phyloP scores from a whole-genome alignment of 1,284 basidiomycete species.

The Apiotrichum mycotoxinovorans region DNA sequence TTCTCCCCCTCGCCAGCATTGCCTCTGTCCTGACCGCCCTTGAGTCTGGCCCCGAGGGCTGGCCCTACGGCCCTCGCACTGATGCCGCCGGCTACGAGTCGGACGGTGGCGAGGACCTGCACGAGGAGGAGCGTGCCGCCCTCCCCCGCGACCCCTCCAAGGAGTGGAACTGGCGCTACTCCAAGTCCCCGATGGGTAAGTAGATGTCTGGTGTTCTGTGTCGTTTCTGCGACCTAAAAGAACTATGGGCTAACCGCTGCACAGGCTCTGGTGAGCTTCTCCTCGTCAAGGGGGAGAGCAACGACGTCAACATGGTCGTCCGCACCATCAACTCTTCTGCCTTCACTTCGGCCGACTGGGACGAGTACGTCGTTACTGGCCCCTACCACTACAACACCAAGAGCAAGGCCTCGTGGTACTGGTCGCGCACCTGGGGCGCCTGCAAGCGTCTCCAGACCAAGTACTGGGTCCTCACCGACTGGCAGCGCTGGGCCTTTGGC shows the following conservation, averaged over 20 bases:
- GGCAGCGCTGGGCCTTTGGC: conserved; percentile 51
- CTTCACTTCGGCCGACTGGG: conserved; percentile 48
- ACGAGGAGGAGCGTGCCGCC: conserved; percentile 17
- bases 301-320: conserved; percentile 46
- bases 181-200: conserved; percentile 51
- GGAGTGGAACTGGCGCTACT: conserved; percentile 46
- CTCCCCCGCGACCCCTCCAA: conserved; percentile 32
- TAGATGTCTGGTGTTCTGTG: not conserved
- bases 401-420: conserved; percentile 52
- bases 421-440: conserved; percentile 47
- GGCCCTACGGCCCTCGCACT: conserved; percentile 22
- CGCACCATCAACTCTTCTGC: conserved; percentile 50
- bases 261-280: conserved; percentile 50
- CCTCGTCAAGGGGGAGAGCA: conserved; percentile 37
- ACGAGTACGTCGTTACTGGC: conserved; percentile 48
- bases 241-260: not conserved
- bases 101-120: conserved; percentile 43
- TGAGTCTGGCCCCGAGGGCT: conserved; percentile 32
- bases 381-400: conserved; percentile 49
- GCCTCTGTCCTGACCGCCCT: conserved; percentile 46
- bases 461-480: conserved; percentile 50
- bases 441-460: conserved; percentile 44
- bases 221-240: too few species aligned
- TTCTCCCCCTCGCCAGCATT: conserved; percentile 41
- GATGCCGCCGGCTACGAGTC: conserved; percentile 49